Evolutionary conservation across 192 early-diverging fungal species (phyloP), one percentile per base, ranked within the genome.

Genomic region (Umbelopsis ramanniana): DNA sequence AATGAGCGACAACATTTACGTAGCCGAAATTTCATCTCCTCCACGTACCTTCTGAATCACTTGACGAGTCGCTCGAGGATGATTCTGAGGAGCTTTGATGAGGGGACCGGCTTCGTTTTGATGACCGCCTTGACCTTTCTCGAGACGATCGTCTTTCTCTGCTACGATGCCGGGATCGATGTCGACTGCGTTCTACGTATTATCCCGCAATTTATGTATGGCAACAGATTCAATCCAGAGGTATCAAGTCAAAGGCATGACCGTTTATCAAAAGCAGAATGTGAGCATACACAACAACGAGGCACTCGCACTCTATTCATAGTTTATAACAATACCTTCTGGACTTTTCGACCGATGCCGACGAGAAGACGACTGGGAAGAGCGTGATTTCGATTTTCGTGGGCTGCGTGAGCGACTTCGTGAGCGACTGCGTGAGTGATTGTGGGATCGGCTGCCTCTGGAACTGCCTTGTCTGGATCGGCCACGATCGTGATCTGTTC

Each of bases 251-350:
- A 54, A 35, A 15, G 19, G 29, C 12, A 37, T 19, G 11, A 29
- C 57, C 57, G 33, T 63, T 29, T 50, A n/a, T 17, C n/a, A 37
- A 8, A 37, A 19, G 29, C 33, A 6, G 6, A 17, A 37, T 37
- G 26, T 63, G 23, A 63, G 57, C 29, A n/a, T 29, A 63, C 7
- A 33, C 57, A n/a, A 37, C 5, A 63, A 7, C 17, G 17, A 50
- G 19, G 7, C 0, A 37, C 19, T 43, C 40, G 40, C 0, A 7
- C 17, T 19, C 33, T 37, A 12, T 19, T 17, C 12, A 63, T 37
- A 63, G 57, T 35, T 63, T 63, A 37, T 14, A 63, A 63, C 57
- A 63, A 63, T 63, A 63, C 57, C 57, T 29, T 63, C 15, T 63
- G 57, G 48, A n/a, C 48, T 50, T 50, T 19, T 17, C 0, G 48